Percentiles rank a stretch among this genome's conserved stretches.
phyloP scores from a whole-genome alignment of 495 filamentous ascomycete genomes.

The Letharia columbiana region DNA sequence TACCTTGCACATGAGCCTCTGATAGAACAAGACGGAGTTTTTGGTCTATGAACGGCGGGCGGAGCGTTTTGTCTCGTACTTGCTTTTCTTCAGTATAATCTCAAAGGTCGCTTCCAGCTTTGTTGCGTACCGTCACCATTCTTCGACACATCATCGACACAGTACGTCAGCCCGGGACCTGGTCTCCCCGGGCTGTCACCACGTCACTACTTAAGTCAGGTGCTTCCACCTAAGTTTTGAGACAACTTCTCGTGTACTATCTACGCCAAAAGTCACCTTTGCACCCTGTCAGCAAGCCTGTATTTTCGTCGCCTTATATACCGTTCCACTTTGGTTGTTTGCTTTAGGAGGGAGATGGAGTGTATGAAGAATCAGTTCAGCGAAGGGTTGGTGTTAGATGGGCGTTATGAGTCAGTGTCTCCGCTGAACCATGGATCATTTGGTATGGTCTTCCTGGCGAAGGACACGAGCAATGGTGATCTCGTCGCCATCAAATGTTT shows the following conservation, averaged over 20 bases:
- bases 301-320: not conserved
- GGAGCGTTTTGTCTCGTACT: constrained; percentile 28
- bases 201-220: constrained; percentile 4
- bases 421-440: constrained; percentile 98
- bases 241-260: constrained; percentile 29
- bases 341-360: constrained; percentile 50
- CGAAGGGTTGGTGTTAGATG: constrained; percentile 64
- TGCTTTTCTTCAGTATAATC: constrained; percentile 26
- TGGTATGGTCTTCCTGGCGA: constrained; percentile 92
- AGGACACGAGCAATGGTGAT: constrained; percentile 62
- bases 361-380: constrained; percentile 68
- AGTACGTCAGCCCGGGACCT: constrained; percentile 20
- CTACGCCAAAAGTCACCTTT: constrained; percentile 28
- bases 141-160: constrained; percentile 17
- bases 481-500: constrained; percentile 91
- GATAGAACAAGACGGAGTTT: constrained; percentile 53
- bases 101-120: constrained; percentile 4
- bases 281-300: not conserved
- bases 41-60: constrained; percentile 28
- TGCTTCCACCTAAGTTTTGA: constrained; percentile 15
- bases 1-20: constrained; percentile 56
- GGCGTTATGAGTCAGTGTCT: constrained; percentile 81
- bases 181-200: constrained; percentile 14
- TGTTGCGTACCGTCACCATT: constrained; percentile 10
- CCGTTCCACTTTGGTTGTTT: constrained; percentile 1